Conservation (phyloP, 2,329 filamentous ascomycete genomes). For the Bipolaris gigantea region DNA sequence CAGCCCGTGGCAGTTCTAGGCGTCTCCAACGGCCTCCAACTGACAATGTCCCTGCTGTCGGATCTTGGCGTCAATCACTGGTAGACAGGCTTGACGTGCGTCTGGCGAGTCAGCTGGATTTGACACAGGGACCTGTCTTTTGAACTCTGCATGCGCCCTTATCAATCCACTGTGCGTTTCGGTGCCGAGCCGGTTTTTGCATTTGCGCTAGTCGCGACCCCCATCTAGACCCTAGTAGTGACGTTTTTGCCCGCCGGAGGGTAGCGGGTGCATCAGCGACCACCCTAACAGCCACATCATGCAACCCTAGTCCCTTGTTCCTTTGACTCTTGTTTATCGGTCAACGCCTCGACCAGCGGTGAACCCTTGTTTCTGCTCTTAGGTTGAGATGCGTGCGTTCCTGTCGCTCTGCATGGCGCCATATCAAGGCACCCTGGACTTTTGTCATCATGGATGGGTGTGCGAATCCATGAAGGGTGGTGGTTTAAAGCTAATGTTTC, state of each 20-base stretch:
- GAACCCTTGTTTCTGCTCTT: conserved; percentile 4
- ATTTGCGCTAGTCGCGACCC: conserved; percentile 1
- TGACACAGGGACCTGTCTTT: background rate
- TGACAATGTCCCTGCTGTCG: background rate
- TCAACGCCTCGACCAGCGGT: conserved; percentile 1
- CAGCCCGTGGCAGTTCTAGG: background rate
- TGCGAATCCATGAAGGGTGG: background rate
- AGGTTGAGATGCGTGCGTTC: background rate
- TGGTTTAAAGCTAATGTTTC: conserved; percentile 1
- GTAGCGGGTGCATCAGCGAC: background rate
- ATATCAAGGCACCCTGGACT: conserved; percentile 1
- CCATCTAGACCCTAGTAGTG: conserved; percentile 3
- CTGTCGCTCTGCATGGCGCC: background rate
- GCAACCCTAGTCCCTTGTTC: conserved; percentile 2
- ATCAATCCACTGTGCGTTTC: conserved; percentile 6
- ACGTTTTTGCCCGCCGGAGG: conserved; percentile 1
- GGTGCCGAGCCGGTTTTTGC: conserved; percentile 1
- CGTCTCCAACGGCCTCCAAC: background rate
- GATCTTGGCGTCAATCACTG: background rate
- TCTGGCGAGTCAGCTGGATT: conserved; percentile 5
- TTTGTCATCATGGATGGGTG: background rate
- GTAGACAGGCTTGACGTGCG: background rate
- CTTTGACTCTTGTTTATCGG: conserved; percentile 4
- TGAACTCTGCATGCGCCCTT: conserved; percentile 2
- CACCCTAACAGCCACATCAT: conserved; percentile 1